Conservation (phyloP, 78 protist genomes). For the Pelomyxa schiedti region DNA sequence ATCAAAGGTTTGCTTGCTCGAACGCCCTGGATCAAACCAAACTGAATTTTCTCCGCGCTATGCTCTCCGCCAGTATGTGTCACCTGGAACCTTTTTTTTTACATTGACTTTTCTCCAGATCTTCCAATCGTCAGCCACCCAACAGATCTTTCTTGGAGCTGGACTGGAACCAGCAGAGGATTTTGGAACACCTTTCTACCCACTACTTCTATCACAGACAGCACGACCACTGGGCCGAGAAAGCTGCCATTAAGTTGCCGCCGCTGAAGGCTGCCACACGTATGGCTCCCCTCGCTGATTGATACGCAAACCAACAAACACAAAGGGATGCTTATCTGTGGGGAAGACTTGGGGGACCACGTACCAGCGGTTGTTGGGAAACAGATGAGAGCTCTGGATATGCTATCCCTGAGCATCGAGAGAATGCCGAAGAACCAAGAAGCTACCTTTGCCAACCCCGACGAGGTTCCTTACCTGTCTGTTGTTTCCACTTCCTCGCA, state of each 20-base stretch:
- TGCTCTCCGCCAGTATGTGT: too few species aligned
- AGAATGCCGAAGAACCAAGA: constrained; percentile 42
- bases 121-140: too few species aligned
- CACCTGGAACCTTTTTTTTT: too few species aligned
- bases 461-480: constrained; percentile 29
- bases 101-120: too few species aligned
- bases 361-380: constrained; percentile 50
- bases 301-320: too few species aligned
- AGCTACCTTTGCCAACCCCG: constrained; percentile 31
- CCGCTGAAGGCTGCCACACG: constrained; percentile 5
- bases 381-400: constrained; percentile 27
- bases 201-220: constrained; percentile 47
- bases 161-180: constrained; percentile 20
- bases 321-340: constrained; percentile 70
- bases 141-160: constrained; percentile 35
- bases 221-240: constrained; percentile 51
- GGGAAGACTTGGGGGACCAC: constrained; percentile 79
- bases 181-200: constrained; percentile 23
- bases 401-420: constrained; percentile 41
- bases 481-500: constrained; percentile 63
- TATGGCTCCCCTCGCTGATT: too few species aligned
- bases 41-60: too few species aligned
- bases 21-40: too few species aligned
- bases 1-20: too few species aligned
- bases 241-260: constrained; percentile 47